A percentile compares a stretch with the other conserved stretches of the same genome.
phyloP scores from a whole-genome alignment of 768 basidiomycete genomes.

The Mrakia frigida region DNA sequence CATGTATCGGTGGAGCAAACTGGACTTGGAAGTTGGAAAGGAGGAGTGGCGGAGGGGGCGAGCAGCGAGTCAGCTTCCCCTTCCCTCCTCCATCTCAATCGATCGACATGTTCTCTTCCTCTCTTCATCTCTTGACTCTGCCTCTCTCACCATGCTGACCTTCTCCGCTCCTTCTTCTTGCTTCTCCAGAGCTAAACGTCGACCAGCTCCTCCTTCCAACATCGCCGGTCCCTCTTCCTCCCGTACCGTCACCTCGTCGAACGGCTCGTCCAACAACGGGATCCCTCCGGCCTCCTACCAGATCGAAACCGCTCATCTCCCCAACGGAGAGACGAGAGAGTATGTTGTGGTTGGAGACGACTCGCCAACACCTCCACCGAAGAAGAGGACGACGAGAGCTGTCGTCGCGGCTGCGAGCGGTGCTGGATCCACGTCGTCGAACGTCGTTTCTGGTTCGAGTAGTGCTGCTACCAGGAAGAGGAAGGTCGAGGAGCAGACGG shows the following conservation, averaged over 20 bases:
- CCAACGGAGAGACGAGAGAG: constrained; percentile 19
- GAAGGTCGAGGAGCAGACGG: constrained; percentile 12
- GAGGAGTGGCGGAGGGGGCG: constrained; percentile 3
- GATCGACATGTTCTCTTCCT: neutral
- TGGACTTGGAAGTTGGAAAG: neutral
- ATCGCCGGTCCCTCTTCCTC: neutral
- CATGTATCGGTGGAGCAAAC: neutral
- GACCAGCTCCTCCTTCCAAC: neutral
- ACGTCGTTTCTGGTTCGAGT: neutral
- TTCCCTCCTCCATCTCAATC: neutral
- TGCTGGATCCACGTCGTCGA: neutral
- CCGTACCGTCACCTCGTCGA: constrained; percentile 15
- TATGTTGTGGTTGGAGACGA: constrained; percentile 23
- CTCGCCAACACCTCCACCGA: constrained; percentile 13
- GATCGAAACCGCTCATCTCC: constrained; percentile 23
- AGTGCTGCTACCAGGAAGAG: neutral
- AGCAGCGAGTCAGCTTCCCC: neutral
- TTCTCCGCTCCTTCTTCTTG: neutral
- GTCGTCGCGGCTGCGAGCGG: constrained; percentile 1
- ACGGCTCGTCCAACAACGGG: constrained; percentile 12
- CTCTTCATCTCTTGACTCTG: neutral
- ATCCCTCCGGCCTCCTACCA: neutral
- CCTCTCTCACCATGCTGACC: neutral
- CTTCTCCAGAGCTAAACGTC: neutral
- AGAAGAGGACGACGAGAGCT: constrained; percentile 20